Evolutionary conservation across 495 filamentous ascomycete species (phyloP).

Genomic region (Acidomyces sp.): DNA sequence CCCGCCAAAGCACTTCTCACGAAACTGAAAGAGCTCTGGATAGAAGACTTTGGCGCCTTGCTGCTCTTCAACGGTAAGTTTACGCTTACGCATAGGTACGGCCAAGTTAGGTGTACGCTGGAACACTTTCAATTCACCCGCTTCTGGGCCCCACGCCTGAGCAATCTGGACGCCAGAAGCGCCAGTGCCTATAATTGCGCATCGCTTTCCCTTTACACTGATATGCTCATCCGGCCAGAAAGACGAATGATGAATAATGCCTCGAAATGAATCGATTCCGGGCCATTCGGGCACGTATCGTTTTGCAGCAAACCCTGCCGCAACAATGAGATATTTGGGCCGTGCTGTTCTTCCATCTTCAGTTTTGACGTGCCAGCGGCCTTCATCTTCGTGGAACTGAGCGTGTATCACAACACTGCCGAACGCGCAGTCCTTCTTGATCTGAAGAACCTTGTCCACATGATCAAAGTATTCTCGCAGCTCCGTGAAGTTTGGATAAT

Average conservation of each 20-base stretch:
- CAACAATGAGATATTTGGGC: constrained; percentile 39
- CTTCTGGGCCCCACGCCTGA: constrained; percentile 33
- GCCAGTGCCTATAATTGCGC: constrained; percentile 49
- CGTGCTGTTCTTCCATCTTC: constrained; percentile 34
- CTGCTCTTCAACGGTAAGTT: constrained; percentile 22
- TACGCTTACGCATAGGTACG: constrained; percentile 20
- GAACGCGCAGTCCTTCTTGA: constrained; percentile 42
- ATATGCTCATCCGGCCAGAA: constrained; percentile 45
- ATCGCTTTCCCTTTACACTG: constrained; percentile 37
- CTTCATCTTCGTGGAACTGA: constrained; percentile 30
- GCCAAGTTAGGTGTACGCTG: constrained; percentile 29
- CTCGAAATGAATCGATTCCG: constrained; percentile 42
- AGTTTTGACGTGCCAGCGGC: constrained; percentile 37
- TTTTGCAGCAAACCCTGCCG: constrained; percentile 34
- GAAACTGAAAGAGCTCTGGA: constrained; percentile 36
- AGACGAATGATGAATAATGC: constrained; percentile 42
- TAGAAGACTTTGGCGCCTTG: constrained; percentile 30
- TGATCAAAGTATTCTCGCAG: constrained; percentile 44
- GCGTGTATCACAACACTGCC: constrained; percentile 35
- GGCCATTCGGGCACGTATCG: constrained; percentile 36
- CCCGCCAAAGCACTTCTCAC: constrained; percentile 31
- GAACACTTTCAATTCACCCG: constrained; percentile 34
- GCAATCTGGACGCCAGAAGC: constrained; percentile 36
- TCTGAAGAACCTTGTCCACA: constrained; percentile 35
- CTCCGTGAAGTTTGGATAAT: constrained; percentile 40